These are phyloP conservation scores for Cyberlindnera mycetangii DNA, from an alignment of 805 yeast species.

Conservation along the genomic window DNA sequence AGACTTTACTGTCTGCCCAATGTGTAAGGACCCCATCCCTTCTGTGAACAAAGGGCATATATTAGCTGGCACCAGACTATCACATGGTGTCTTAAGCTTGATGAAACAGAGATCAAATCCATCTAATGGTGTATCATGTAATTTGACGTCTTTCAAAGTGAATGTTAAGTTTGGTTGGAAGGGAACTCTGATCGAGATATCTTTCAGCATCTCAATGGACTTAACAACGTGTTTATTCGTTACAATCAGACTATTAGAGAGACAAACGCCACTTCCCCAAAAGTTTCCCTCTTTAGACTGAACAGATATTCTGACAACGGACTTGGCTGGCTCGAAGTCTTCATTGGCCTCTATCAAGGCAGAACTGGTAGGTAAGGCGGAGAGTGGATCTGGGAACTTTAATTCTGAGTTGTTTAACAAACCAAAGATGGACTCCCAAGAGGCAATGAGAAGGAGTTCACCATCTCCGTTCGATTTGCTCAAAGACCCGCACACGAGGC, in stretches of 20 bases:
- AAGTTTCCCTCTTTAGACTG: constrained; percentile 17
- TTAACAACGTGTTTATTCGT: constrained; percentile 29
- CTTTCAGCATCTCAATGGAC: constrained; percentile 10
- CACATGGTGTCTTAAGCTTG: constrained; percentile 9
- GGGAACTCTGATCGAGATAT: constrained; percentile 16
- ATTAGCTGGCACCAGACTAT: constrained; percentile 15
- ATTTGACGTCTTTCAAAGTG: constrained; percentile 11
- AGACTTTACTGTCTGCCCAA: constrained; percentile 22
- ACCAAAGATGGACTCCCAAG: constrained; percentile 26
- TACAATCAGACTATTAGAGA: constrained; percentile 18
- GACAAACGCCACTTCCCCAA: constrained; percentile 31
- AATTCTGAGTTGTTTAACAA: constrained; percentile 12
- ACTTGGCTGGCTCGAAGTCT: constrained; percentile 15
- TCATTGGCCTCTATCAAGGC: neutral
- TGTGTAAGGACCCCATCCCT: constrained; percentile 6
- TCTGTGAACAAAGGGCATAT: constrained; percentile 4
- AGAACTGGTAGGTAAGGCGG: neutral
- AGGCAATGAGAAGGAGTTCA: constrained; percentile 22
- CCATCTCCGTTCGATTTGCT: constrained; percentile 30
- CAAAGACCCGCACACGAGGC: constrained; percentile 24
- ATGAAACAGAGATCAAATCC: constrained; percentile 30
- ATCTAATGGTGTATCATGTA: constrained; percentile 17
- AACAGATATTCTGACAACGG: constrained; percentile 26
- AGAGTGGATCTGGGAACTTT: neutral
- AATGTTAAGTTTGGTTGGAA: constrained; percentile 6